Conservation (phyloP, 129 eudicot genomes). For the Pittosporum tobira region DNA sequence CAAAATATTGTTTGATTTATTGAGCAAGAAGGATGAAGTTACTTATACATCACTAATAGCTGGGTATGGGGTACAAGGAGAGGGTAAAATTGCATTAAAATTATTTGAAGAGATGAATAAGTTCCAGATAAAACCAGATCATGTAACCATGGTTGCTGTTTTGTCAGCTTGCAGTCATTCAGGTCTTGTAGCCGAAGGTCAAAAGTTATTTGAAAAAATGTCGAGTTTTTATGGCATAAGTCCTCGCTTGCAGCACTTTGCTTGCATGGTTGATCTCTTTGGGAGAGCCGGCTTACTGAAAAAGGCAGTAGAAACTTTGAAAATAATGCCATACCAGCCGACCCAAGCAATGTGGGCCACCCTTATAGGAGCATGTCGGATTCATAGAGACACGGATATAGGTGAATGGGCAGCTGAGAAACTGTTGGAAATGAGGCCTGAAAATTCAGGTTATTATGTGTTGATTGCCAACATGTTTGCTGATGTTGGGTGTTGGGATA, state of each 20-base stretch:
- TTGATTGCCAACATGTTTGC: constrained; percentile 66
- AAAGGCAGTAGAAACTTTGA: constrained; percentile 38
- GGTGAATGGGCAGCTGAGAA: constrained; percentile 55
- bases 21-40: constrained; percentile 39
- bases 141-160: constrained; percentile 53
- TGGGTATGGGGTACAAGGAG: constrained; percentile 58
- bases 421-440: constrained; percentile 45
- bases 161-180: constrained; percentile 76
- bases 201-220: constrained; percentile 43
- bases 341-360: constrained; percentile 74
- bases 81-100: constrained; percentile 33
- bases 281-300: constrained; percentile 48
- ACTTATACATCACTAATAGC: constrained; percentile 66
- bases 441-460: constrained; percentile 52
- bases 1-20: constrained; percentile 39
- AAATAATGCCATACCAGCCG: constrained; percentile 44
- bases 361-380: constrained; percentile 49
- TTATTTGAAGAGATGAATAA: constrained; percentile 51
- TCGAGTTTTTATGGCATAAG: constrained; percentile 28
- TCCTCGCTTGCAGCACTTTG: constrained; percentile 52
- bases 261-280: constrained; percentile 73
- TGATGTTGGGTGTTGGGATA: constrained; percentile 47
- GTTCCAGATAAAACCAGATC: constrained; percentile 45
- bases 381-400: constrained; percentile 33
- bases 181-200: constrained; percentile 53